These are phyloP conservation scores for Camelina sativa DNA, from an alignment of 345 rosid species.

Conservation along the genomic window DNA sequence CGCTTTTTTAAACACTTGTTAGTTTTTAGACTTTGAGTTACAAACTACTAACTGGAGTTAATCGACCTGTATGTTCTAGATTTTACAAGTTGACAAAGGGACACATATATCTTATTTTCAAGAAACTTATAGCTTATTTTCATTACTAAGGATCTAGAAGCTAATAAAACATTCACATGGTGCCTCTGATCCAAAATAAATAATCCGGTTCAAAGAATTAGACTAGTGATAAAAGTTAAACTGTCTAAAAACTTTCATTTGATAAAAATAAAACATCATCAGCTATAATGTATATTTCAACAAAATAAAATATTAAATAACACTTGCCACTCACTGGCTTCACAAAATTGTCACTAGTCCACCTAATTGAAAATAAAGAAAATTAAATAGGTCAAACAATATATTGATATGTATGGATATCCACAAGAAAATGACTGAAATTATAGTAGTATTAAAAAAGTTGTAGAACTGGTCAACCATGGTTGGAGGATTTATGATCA, in stretches of 20 bases:
- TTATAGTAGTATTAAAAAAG: no score
- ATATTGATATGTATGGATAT: background rate
- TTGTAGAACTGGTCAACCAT: slow-evolving; percentile 34
- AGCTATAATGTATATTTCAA: no score
- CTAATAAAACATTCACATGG: slow-evolving; percentile 4
- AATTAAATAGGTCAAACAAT: background rate
- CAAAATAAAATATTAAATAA: no score
- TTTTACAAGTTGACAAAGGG: no score
- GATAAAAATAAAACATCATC: no score
- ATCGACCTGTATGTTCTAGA: no score
- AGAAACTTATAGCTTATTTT: background rate
- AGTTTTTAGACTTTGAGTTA: background rate
- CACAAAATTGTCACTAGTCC: background rate
- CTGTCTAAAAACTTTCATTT: background rate
- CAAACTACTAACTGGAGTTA: background rate
- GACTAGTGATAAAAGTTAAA: no score
- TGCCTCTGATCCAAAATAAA: background rate
- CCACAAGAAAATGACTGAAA: background rate
- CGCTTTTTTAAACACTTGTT: background rate
- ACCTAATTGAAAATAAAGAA: background rate
- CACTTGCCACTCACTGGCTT: no score
- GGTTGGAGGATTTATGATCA: slow-evolving; percentile 12
- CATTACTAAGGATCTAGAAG: background rate
- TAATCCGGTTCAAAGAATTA: background rate
- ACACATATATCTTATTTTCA: background rate